phyloP scores from a whole-genome alignment of 192 early-diverging fungal genomes.

The Backusella australiensis region DNA sequence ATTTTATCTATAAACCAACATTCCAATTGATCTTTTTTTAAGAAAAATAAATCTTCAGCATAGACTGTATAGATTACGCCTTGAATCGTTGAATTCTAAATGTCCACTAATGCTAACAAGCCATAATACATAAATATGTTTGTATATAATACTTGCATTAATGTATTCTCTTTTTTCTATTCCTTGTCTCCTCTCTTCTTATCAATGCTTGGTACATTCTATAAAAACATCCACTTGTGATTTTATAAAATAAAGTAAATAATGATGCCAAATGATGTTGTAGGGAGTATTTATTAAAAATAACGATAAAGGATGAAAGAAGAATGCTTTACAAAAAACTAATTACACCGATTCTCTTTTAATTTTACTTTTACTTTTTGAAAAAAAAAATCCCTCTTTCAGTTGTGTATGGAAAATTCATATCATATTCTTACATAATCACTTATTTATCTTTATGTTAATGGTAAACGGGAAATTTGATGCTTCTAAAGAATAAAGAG shows the following conservation, averaged over 20 bases:
- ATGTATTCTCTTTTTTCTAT: neutral
- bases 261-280: neutral
- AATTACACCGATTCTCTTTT: too few relatives aligned
- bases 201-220: neutral
- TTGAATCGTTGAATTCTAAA: neutral
- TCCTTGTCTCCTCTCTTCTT: neutral
- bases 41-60: neutral
- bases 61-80: neutral
- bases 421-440: too few relatives aligned
- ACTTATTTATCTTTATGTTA: too few relatives aligned
- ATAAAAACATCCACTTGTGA: neutral
- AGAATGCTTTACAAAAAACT: too few relatives aligned
- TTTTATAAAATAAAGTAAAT: neutral
- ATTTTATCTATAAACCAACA: constrained; percentile 2
- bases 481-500: too few relatives aligned
- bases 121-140: neutral
- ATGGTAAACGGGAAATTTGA: too few relatives aligned
- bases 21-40: neutral
- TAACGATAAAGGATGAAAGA: too few relatives aligned
- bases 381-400: too few relatives aligned
- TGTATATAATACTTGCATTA: neutral
- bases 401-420: too few relatives aligned
- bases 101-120: neutral
- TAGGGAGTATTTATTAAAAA: neutral
- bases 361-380: too few relatives aligned